Evolutionary conservation across 495 filamentous ascomycete genomes (phyloP).

Genomic region (Podospora conica): DNA sequence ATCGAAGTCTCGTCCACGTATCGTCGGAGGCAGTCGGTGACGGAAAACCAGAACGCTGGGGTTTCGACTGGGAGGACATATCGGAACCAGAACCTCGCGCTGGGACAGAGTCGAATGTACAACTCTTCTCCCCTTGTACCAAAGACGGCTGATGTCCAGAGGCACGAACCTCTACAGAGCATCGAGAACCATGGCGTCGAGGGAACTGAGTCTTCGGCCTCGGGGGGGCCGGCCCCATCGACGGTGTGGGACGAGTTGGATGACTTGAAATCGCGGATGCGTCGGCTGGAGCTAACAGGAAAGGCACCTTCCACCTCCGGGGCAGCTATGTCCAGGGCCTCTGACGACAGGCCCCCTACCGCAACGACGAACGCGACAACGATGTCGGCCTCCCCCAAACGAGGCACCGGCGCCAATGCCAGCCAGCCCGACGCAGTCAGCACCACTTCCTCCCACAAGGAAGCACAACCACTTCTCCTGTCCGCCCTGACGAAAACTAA

Average conservation of each 20-base stretch:
- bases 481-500: slow-evolving; percentile 75
- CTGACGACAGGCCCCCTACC: slow-evolving; percentile 77
- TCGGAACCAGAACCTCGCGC: slow-evolving; percentile 51
- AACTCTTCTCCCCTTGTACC: slow-evolving; percentile 53
- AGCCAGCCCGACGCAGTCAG: slow-evolving; percentile 27
- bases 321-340: slow-evolving; percentile 66
- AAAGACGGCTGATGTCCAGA: slow-evolving; percentile 36
- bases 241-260: slow-evolving; percentile 98
- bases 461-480: slow-evolving; percentile 71
- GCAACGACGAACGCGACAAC: slow-evolving; percentile 93
- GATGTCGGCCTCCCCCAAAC: slow-evolving; percentile 78
- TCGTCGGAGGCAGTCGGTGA: slow-evolving; percentile 33
- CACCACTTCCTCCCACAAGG: slow-evolving; percentile 28
- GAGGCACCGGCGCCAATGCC: slow-evolving; percentile 45
- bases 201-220: slow-evolving; percentile 74
- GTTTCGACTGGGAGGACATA: slow-evolving; percentile 32
- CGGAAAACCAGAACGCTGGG: slow-evolving; percentile 32
- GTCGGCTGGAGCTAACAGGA: slow-evolving; percentile 84
- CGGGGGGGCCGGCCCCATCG: slow-evolving; percentile 72
- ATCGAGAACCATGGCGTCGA: slow-evolving; percentile 40
- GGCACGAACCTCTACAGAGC: slow-evolving; percentile 26
- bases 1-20: slow-evolving; percentile 42
- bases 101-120: slow-evolving; percentile 46
- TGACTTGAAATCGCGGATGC: slow-evolving; percentile 89
- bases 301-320: slow-evolving; percentile 76